Base-by-base conservation (phyloP, 1,284 basidiomycete genomes). In the Boletellus deceptivus region DNA sequence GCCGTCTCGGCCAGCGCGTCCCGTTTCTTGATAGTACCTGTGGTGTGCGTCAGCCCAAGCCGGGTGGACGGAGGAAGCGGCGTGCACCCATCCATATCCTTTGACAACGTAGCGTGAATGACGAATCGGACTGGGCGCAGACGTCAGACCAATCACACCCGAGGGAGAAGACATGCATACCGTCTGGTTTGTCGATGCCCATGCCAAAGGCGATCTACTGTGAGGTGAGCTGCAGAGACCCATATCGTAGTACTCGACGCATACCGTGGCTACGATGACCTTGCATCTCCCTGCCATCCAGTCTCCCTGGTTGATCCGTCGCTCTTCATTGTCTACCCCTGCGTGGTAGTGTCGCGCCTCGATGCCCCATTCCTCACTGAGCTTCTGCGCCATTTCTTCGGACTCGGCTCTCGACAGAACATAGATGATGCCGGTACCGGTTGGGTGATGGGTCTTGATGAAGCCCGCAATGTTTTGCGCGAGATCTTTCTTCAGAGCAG, bases 131-230 rank as follows among this genome's bases (percentile, higher is more conserved):
- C 90, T 86, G 37, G 38, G 33, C 43, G 44, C 17, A 18, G 33
- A 43, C 17, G 48, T 52, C 39, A 51, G 41, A 10, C n/a, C 34
- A 7, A 47, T 36, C n/a, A 25, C 40, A n/a, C 9, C 17, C 22
- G 4, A 4, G 36, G 16, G 13, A 6, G 1, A 16, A 8, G 14
- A 33, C 35, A 41, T 2, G 53, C 75, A 50, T 60, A 84, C 83
- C 83, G 59, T 92, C 81, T 0, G 85, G 72, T 67, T 98, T 98
- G 72, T 98, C 94, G 53, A 98, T 95, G 16, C 95, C 96, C 96
- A 99, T 98, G 9, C 96, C 96, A 67, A 98, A 98, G 0, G 92
- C 92, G 58, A 92, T 79, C 85, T 88, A 46, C 41, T 24, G 18
- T 20, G 50, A 17, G 8, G 20, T 56, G 34, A 57, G 51, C 34